Evolutionary conservation across 768 basidiomycete genomes (phyloP), one percentile per base, ranked within the genome.

Genomic region (Rossbeevera mucosa): DNA sequence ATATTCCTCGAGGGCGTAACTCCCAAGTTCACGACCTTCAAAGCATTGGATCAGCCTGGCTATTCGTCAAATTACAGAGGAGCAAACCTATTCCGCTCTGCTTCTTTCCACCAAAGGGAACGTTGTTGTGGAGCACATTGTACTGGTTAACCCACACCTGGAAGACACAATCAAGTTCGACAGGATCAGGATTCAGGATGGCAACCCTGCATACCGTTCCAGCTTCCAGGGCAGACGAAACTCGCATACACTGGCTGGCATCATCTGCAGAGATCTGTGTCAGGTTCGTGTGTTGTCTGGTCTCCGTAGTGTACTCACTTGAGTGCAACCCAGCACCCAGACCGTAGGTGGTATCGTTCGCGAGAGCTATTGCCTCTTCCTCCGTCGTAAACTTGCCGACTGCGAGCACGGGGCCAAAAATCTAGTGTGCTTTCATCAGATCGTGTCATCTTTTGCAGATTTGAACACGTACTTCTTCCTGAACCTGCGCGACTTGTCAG

Each of bases 31-130:
- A 49, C 92, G 84, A 36, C 91, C 94, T 88, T 66, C 20, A 43
- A 18, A n/a, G 25, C 7, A 33, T 61, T 40, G 56, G 54, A 43
- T 61, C 18, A 51, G 22, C 26, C 18, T 5, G 36, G 11, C 53
- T n/a, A 47, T 38, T 18, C 20, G 33, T 24, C 36, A n/a, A 36
- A 29, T 44, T 47, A 14, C 3, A 21, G 13, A 3, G 31, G 0
- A 7, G 48, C 60, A 52, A 59, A 88, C 89, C 86, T 62, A 90
- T 84, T 48, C 93, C 93, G 40, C 88, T 90, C 66, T 91, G 87
- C 71, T 94, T 95, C 75, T 89, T 95, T 21, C 94, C 95, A 31
- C 95, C 94, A 63, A 97, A 97, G 1, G 95, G 95, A 42, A 93
- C 86, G 53, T 94, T 91, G 67, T 90, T 91, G 71, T 81, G 80